Evolutionary conservation across 2,329 filamentous ascomycete species (phyloP), one percentile per base, ranked within the genome.

Genomic region (Botrytis elliptica): DNA sequence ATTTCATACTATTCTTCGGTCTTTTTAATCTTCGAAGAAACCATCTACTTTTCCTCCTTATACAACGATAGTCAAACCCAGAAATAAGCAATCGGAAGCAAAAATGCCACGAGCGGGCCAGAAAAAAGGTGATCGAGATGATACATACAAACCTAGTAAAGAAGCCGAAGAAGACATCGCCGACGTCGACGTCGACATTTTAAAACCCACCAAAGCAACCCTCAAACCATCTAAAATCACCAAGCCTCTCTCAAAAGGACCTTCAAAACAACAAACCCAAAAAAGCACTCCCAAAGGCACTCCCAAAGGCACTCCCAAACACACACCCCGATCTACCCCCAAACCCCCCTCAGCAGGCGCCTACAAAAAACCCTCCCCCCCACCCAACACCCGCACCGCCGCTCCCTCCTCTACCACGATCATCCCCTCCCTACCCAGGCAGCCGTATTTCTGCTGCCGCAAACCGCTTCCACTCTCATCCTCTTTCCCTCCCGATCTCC

Each of bases 31-130:
- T 29, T 68, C 46, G n/a, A 29, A n/a, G 25, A 55, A 38, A 40
- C 0, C 1, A 14, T 42, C 16, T 38, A 42, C n/a, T 9, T 22
- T 33, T 42, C 36, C 4, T 57, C 49, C 55, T 25, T 42, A 7
- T 18, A 57, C 38, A 57, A 57, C 65, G 16, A 20, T n/a, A 57
- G 2, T 46, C 36, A 36, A n/a, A 25, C 25, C 36, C 49, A 42
- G 38, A 33, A 40, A 55, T 55, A 55, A 55, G 25, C 52, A 57
- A 57, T 4, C 16, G 42, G n/a, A 29, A 42, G 49, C 49, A 42
- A 57, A 68, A 4, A 68, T 68, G 66, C 66, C 66, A 68, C 66
- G 66, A n/a, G 49, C 40, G 40, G 65, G 65, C 8, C 66, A 57
- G 36, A 68, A 57, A 42, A 68, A 57, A 55, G 49, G 25, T 42